Conservation (phyloP, 495 filamentous ascomycete genomes). For the Aspergillus hancockii region DNA sequence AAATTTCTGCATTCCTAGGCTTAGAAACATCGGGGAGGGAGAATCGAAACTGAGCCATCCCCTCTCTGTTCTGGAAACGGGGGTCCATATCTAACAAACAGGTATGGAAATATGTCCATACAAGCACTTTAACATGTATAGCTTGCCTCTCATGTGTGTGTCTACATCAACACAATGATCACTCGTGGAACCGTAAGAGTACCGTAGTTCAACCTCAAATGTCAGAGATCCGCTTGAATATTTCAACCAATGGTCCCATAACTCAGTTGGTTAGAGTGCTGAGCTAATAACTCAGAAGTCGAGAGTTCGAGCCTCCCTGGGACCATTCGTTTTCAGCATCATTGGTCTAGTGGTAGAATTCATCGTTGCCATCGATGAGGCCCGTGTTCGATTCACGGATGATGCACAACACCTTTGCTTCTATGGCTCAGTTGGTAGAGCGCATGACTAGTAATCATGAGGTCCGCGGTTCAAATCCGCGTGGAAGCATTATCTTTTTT, state of each 20-base stretch:
- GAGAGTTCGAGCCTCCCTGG: constrained; percentile 6
- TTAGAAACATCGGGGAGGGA: too few species aligned
- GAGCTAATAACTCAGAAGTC: constrained; percentile 7
- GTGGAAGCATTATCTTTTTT: constrained; percentile 10
- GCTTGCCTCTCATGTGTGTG: too few species aligned
- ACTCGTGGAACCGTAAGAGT: too few species aligned
- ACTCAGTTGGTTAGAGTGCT: constrained; percentile 6
- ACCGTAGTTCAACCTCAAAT: too few species aligned
- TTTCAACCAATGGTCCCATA: constrained; percentile 1
- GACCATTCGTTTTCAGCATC: constrained; percentile 33
- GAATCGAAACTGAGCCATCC: too few species aligned
- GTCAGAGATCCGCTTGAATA: too few species aligned
- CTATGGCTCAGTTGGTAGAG: constrained; percentile 14
- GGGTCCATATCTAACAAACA: too few species aligned
- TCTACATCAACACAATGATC: too few species aligned
- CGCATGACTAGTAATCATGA: constrained; percentile 15
- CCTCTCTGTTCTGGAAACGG: too few species aligned
- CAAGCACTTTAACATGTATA: too few species aligned
- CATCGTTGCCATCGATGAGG: constrained; percentile 62
- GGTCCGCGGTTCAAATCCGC: constrained; percentile 11
- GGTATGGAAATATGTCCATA: too few species aligned
- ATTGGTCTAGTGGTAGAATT: constrained; percentile 64
- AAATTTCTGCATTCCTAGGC: too few species aligned
- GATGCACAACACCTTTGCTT: constrained; percentile 37
- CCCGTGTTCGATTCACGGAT: constrained; percentile 62